Base-by-base conservation (phyloP, 1,139 yeast genomes). In the Blastobotrys arbuscula region DNA sequence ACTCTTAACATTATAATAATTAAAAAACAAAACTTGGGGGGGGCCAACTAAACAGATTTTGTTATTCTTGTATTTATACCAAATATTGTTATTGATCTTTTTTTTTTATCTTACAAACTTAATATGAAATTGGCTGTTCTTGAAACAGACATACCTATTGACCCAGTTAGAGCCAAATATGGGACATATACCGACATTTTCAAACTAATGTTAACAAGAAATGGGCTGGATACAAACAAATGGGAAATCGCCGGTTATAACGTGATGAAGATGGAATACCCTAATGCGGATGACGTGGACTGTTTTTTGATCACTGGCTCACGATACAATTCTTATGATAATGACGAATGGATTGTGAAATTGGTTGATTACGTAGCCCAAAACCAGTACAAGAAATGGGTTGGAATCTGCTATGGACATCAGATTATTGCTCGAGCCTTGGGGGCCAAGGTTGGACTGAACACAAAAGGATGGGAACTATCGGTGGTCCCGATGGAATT, bases 381-480 rank as follows among this genome's bases (percentile, higher is more conserved):
- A 2, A 12, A 13, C 12, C 28, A 12, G 13, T 10, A 19, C 10
- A 52, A 45, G 47, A 58, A 54, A 54, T 35, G 60, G 53, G 73
- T 76, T 2, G 90, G 94, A 0, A 71, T 88, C 37, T 89, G 96
- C 45, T 50, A 48, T 42, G 97, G 96, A 2, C 96, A 88, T 64
- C 97, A 89, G 62, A 72, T 87, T 18, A 65, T 86, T 24, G 83
- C 81, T 2, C 73, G 82, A 50, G 79, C 83, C 6, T 66, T 86
- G 43, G 92, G 88, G 2, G 74, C 79, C 36, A 67, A 68, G 44
- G 83, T 84, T 3, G 79, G 70, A 6, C 70, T 80, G 51, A 84
- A 81, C 63, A 64, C 70, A 0, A 55, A 65, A 34, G 94, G 94
- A 1, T 83, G 92, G 87, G 96, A 88, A 64, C 68, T 78, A 44